These are phyloP conservation scores for Naganishia friedmannii DNA, from an alignment of 768 basidiomycete genomes.

Conservation along the genomic window DNA sequence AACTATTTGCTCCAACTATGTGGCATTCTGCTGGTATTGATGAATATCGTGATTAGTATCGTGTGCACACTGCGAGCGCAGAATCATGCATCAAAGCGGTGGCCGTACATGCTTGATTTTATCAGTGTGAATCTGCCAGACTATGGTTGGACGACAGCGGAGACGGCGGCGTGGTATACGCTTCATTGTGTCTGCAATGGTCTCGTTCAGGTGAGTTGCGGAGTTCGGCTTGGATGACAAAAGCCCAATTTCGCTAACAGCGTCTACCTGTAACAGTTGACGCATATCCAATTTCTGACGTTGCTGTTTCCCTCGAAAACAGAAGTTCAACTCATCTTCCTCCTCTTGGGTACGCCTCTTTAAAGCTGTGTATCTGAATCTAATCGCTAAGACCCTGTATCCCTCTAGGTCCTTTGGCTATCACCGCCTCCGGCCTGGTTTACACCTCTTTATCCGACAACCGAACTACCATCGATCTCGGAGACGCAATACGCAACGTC, in stretches of 20 bases:
- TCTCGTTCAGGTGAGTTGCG: constrained; percentile 70
- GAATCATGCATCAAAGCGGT: constrained; percentile 64
- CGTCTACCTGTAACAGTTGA: constrained; percentile 61
- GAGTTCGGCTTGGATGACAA: not conserved
- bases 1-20: constrained; percentile 88
- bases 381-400: not conserved
- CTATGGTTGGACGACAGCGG: constrained; percentile 63
- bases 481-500: constrained; percentile 79
- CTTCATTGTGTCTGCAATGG: constrained; percentile 82
- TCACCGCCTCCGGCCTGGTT: constrained; percentile 78
- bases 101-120: constrained; percentile 97
- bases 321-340: constrained; percentile 80
- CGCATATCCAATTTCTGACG: constrained; percentile 96
- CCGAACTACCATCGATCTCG: constrained; percentile 57
- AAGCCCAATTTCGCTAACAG: not conserved
- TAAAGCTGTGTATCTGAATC: not conserved
- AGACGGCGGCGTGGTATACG: constrained; percentile 74
- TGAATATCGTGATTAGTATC: constrained; percentile 72
- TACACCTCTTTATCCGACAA: constrained; percentile 66
- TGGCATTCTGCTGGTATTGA: constrained; percentile 74
- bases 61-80: constrained; percentile 67
- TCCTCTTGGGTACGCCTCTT: constrained; percentile 65
- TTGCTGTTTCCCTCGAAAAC: constrained; percentile 86
- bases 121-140: constrained; percentile 76
- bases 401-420: constrained; percentile 69